These are phyloP conservation scores for Pelargonium fulgidum DNA, from an alignment of 441 rosid genomes.

Conservation along the genomic window DNA sequence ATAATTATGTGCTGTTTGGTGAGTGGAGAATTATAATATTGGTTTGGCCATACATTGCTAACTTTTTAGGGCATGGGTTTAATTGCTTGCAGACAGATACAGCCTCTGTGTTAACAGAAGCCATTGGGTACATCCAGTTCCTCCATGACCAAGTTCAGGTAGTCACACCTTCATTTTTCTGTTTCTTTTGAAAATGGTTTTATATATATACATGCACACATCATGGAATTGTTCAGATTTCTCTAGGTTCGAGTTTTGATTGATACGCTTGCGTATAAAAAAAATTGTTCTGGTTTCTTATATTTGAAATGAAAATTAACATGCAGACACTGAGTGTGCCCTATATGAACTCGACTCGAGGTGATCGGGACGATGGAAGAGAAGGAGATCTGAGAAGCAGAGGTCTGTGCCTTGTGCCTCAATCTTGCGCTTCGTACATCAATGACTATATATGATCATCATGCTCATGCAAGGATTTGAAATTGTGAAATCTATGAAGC, in stretches of 20 bases:
- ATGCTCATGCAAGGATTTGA: neutral
- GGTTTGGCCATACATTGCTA: neutral
- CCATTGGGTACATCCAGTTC: slow-evolving; percentile 50
- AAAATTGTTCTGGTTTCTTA: neutral
- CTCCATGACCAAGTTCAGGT: slow-evolving; percentile 44
- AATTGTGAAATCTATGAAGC: too few relatives aligned
- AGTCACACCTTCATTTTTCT: neutral
- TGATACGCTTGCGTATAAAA: too few relatives aligned
- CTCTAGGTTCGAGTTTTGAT: too few relatives aligned
- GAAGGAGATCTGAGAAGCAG: slow-evolving; percentile 30
- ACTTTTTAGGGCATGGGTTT: neutral
- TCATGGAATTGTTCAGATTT: neutral
- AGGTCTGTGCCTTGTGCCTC: slow-evolving; percentile 44
- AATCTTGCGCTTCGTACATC: slow-evolving; percentile 28
- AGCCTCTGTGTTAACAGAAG: slow-evolving; percentile 56
- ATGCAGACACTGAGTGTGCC: slow-evolving; percentile 42
- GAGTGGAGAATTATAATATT: neutral
- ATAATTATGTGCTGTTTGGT: too few relatives aligned
- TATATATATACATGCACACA: neutral
- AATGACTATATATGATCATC: slow-evolving; percentile 9
- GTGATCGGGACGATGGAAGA: slow-evolving; percentile 17
- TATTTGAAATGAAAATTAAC: too few relatives aligned
- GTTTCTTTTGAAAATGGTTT: neutral
- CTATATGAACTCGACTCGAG: slow-evolving; percentile 27
- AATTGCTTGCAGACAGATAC: slow-evolving; percentile 48